Conservation (phyloP, 495 filamentous ascomycete genomes). For the Astrocystis sublimbata region DNA sequence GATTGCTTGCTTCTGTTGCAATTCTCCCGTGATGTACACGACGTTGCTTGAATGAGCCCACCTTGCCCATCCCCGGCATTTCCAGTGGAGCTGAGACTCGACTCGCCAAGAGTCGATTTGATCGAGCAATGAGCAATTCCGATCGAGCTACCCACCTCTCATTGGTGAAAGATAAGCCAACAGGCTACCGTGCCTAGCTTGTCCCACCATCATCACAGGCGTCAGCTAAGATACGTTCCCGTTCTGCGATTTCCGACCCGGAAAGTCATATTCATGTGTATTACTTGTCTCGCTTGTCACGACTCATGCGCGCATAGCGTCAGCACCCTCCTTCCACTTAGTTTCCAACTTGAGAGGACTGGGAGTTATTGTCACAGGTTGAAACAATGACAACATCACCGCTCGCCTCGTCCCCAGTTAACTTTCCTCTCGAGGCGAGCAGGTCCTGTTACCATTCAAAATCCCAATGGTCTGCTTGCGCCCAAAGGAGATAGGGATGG, state of each 20-base stretch:
- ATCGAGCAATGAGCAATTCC: constrained; percentile 18
- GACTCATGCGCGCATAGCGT: background rate
- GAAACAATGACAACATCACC: background rate
- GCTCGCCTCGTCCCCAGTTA: background rate
- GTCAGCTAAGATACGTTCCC: background rate
- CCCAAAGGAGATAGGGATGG: background rate
- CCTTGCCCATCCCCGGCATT: background rate
- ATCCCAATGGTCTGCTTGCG: background rate
- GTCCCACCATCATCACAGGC: constrained; percentile 11
- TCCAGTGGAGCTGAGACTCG: constrained; percentile 3
- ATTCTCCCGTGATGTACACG: too few species aligned
- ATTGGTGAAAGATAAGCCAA: constrained; percentile 22
- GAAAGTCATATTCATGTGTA: background rate
- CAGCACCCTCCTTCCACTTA: too few species aligned
- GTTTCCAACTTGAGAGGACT: background rate
- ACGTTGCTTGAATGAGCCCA: too few species aligned
- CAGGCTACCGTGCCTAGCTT: constrained; percentile 6
- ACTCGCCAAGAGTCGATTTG: constrained; percentile 15
- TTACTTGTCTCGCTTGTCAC: too few species aligned
- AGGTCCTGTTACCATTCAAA: background rate
- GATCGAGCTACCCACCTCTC: background rate
- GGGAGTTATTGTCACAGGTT: background rate
- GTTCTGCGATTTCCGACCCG: background rate
- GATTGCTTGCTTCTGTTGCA: background rate
- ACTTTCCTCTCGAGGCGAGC: background rate